These are phyloP conservation scores for Cynara cardunculus DNA, from an alignment of 129 eudicot genomes.

Conservation along the genomic window DNA sequence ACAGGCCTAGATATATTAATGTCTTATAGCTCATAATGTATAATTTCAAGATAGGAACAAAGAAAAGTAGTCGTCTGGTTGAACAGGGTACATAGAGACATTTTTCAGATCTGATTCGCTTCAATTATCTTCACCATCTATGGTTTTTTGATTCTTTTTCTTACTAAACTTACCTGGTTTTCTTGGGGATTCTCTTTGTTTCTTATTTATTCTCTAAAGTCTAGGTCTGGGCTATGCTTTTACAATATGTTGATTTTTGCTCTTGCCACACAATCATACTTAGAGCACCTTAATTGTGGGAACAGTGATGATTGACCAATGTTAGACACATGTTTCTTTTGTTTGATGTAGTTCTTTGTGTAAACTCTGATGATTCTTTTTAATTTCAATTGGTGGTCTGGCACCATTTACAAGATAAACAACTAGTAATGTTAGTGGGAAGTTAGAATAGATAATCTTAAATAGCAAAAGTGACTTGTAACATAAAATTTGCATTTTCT, in stretches of 20 bases:
- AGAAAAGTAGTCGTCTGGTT: too few species aligned
- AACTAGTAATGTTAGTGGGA: background rate
- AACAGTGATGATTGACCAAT: background rate
- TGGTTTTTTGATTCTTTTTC: background rate
- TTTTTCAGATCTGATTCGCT: too few species aligned
- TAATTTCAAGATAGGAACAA: too few species aligned
- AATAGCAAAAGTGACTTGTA: background rate
- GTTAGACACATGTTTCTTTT: background rate
- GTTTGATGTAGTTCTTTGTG: background rate
- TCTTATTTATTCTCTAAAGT: background rate
- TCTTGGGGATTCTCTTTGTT: background rate
- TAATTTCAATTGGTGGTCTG: background rate
- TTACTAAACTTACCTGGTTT: background rate
- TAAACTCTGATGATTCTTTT: background rate
- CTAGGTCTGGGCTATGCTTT: background rate
- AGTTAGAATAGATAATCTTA: background rate
- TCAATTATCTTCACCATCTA: too few species aligned
- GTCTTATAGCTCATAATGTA: background rate
- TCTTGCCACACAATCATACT: background rate
- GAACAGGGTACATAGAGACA: too few species aligned
- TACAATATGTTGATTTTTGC: background rate
- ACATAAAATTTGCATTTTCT: background rate
- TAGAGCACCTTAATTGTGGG: background rate
- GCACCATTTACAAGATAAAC: constrained; percentile 2
- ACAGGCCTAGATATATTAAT: too few species aligned